A percentile compares a stretch with the other conserved stretches of the same genome.
Conservation (phyloP, 441 rosid species). For the Corymbia calophylla region DNA sequence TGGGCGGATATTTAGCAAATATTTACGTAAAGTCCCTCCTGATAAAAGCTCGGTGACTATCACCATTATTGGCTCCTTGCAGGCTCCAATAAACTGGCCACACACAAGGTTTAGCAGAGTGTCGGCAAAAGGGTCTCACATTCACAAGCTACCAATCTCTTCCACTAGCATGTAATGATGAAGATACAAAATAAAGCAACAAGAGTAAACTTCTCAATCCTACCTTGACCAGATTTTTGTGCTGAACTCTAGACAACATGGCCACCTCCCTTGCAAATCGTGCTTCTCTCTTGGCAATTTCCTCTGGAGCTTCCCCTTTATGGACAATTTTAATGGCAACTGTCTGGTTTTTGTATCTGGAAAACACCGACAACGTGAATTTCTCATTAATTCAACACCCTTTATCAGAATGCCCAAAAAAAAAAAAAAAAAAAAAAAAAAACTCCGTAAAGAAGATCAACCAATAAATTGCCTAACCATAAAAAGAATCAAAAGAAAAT, state of each 20-base stretch:
- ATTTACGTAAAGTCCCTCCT: conserved; percentile 54
- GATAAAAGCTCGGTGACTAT: conserved; percentile 55
- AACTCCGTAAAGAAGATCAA: background rate
- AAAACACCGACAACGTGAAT: background rate
- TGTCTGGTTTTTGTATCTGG: conserved; percentile 51
- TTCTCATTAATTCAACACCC: background rate
- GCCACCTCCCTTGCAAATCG: conserved; percentile 55
- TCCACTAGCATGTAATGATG: background rate
- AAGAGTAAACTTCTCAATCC: background rate
- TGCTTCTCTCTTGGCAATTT: conserved; percentile 40
- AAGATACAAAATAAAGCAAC: background rate
- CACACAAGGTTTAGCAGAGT: background rate
- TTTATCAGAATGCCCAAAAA: background rate
- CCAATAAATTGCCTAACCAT: too few species aligned
- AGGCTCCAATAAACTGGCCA: conserved; percentile 55
- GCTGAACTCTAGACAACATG: conserved; percentile 54
- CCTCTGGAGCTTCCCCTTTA: conserved; percentile 48
- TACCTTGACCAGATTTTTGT: conserved; percentile 61
- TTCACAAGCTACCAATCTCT: background rate
- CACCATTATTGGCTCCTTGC: conserved; percentile 61
- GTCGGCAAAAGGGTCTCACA: background rate
- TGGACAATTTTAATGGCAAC: conserved; percentile 56
- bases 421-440: background rate
- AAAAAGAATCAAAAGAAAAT: background rate
- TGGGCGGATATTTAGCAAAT: conserved; percentile 45